Percentiles rank a stretch among this genome's conserved stretches.
Evolutionary conservation across 208 protist genomes (phyloP).

Genomic region (Trypanosoma boissoni): DNA sequence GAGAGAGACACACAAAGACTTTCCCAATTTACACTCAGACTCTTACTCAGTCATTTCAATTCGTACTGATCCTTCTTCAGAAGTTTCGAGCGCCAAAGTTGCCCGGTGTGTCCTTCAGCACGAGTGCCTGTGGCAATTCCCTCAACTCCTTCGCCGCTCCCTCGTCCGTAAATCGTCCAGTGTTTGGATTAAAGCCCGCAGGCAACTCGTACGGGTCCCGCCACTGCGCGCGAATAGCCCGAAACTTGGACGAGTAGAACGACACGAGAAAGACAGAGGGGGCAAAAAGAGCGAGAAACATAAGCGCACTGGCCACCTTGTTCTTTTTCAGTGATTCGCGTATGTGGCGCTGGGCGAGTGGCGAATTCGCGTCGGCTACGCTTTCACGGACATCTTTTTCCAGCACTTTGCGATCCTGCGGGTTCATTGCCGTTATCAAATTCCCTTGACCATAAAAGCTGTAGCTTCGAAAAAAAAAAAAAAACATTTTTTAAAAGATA

Average conservation of each 20-base stretch:
- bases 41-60: background rate
- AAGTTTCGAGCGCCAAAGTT: conserved; percentile 10
- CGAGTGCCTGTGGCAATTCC: conserved; percentile 32
- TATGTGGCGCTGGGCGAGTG: conserved; percentile 61
- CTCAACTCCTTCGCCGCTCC: conserved; percentile 9
- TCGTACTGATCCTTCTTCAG: background rate
- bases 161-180: conserved; percentile 28
- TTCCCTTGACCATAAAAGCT: background rate
- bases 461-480: background rate
- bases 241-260: conserved; percentile 69
- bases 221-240: conserved; percentile 53
- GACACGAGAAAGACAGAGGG: conserved; percentile 52
- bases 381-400: conserved; percentile 58
- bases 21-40: too few species aligned
- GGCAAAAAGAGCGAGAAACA: conserved; percentile 37
- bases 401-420: conserved; percentile 31
- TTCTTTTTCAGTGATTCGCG: conserved; percentile 67
- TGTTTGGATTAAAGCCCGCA: conserved; percentile 66
- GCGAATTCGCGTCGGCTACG: conserved; percentile 60
- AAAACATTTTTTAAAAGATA: background rate
- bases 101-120: conserved; percentile 49
- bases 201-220: conserved; percentile 72
- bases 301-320: conserved; percentile 55
- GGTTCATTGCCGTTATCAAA: conserved; percentile 33
- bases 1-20: too few species aligned